Evolutionary conservation across 768 basidiomycete genomes (phyloP), one percentile per base, ranked within the genome.

Genomic region (Hypholoma fasciculare): DNA sequence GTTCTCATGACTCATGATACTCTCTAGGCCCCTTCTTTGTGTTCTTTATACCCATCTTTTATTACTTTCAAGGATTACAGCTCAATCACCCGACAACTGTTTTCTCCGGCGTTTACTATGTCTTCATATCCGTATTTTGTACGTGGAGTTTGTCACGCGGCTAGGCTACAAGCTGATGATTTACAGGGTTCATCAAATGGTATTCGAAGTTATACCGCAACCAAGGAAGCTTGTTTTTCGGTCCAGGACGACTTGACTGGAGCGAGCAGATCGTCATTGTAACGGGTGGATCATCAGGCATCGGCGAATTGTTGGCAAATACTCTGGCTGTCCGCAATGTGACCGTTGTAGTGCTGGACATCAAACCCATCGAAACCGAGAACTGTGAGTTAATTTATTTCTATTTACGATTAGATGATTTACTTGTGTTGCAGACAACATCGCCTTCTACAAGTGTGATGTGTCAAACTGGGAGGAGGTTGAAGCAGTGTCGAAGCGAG

Each of bases 271-370:
- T 96, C 55, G 87, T 98, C 4, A 78, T 98, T 39, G 79, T 98
- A 56, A 98, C 96, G 7, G 96, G 96, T 52, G 96, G 94, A 91
- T 79, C 94, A 6, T 94, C 92, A 30, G 96, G 96, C 4, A 80
- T 98, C 23, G 96, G 96, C 27, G 90, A 90, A 68, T 75, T 96
- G 1, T 78, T 97, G 5, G 94, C 94, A 14, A 90, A 94, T 64
- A 94, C 94, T 0, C 78, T 98, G 17, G 92, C 93, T 0, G 83
- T 88, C 56, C 82, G 90, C 52, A 91, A 88, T 62, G 90, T 92
- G 16, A 85, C 79, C 7, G 92, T 96, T 1, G 88, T 92, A 9
- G 92, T 97, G 17, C 82, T 98, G 9, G 95, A 96, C 69, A 75
- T 94, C 61, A 85, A 90, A 42, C 89, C 89, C 5, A 86, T 90